Conservation (phyloP, 768 basidiomycete genomes). For the Cystobasidium tubakii region DNA sequence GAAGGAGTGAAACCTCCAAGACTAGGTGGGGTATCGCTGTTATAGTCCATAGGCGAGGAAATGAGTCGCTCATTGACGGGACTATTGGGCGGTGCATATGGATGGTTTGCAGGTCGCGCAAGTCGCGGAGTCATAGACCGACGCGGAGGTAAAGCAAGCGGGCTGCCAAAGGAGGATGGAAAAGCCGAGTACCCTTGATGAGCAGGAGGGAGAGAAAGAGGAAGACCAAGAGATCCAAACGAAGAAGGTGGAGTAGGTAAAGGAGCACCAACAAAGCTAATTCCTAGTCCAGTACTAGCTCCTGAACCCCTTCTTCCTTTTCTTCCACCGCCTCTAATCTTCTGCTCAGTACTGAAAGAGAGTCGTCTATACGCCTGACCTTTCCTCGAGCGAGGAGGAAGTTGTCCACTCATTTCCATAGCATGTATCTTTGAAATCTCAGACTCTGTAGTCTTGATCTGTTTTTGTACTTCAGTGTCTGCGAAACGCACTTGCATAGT, state of each 20-base stretch:
- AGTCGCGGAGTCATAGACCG: background rate
- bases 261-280: too few relatives aligned
- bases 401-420: background rate
- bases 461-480: constrained; percentile 22
- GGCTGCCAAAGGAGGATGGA: background rate
- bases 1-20: background rate
- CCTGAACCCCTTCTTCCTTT: background rate
- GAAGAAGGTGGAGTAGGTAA: background rate
- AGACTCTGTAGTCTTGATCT: constrained; percentile 1
- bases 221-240: background rate
- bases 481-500: constrained; percentile 34
- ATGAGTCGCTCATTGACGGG: background rate
- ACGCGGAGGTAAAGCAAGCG: background rate
- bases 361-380: constrained; percentile 1
- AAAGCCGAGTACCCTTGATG: background rate
- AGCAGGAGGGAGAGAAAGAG: background rate
- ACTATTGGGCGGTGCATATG: background rate
- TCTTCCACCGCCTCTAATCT: background rate
- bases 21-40: background rate
- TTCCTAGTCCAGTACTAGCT: background rate
- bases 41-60: background rate
- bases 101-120: background rate
- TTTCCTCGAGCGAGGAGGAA: constrained; percentile 6
- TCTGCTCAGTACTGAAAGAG: background rate
- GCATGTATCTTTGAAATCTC: background rate